Evolutionary conservation across 371 early-diverging fungal genomes (phyloP).

Genomic region (Lichtheimia ornata): DNA sequence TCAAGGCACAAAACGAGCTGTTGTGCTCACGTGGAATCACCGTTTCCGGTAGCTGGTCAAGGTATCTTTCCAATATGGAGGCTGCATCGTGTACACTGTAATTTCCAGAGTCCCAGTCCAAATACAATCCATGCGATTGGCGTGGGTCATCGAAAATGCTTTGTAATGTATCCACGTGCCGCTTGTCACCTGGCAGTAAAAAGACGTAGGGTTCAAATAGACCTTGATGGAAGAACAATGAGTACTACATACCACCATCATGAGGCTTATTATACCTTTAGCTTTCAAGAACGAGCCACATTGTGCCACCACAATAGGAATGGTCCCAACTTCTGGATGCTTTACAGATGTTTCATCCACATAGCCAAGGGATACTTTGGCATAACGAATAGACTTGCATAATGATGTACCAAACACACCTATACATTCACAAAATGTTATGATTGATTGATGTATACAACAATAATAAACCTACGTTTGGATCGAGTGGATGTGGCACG

Average conservation of each 20-base stretch:
- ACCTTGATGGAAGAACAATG: neutral
- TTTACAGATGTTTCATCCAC: slow-evolving; percentile 21
- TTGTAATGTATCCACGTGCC: slow-evolving; percentile 62
- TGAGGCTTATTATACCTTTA: slow-evolving; percentile 27
- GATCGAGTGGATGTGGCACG: neutral
- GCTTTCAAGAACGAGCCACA: slow-evolving; percentile 49
- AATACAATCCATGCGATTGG: slow-evolving; percentile 58
- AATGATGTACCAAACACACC: slow-evolving; percentile 29
- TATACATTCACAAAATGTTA: neutral
- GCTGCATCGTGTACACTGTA: slow-evolving; percentile 69
- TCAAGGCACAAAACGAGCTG: slow-evolving; percentile 55
- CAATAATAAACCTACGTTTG: too few relatives aligned
- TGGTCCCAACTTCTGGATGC: slow-evolving; percentile 30
- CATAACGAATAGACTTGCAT: slow-evolving; percentile 24
- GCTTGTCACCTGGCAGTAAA: slow-evolving; percentile 32
- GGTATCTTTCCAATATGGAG: slow-evolving; percentile 57
- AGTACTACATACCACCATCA: neutral
- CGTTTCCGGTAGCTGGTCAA: slow-evolving; percentile 66
- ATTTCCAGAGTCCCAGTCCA: slow-evolving; percentile 53
- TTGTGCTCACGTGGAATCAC: slow-evolving; percentile 58
- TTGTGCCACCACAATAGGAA: slow-evolving; percentile 51
- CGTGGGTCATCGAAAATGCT: slow-evolving; percentile 56
- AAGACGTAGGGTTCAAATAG: slow-evolving; percentile 49
- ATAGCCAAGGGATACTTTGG: slow-evolving; percentile 26
- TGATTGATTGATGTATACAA: too few relatives aligned